phyloP scores from a whole-genome alignment of 2,329 filamentous ascomycete species.

The Alternaria solani region DNA sequence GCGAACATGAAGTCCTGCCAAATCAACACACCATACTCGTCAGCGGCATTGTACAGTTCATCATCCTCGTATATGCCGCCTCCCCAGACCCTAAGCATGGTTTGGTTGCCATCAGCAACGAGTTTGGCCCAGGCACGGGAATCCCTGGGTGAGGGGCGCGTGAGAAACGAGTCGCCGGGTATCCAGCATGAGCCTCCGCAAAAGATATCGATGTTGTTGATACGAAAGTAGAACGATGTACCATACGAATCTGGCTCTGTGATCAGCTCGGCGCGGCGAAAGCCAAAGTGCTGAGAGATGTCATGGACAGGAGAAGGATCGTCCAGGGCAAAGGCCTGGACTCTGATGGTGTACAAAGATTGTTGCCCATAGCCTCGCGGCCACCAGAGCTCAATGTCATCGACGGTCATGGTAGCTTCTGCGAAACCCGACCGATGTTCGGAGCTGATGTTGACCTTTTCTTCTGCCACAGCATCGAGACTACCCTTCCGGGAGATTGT shows the following conservation, averaged over 20 bases:
- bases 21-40: conserved; percentile 78
- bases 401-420: conserved; percentile 50
- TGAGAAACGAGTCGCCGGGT: conserved; percentile 79
- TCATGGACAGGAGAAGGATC: conserved; percentile 1
- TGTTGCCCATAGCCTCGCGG: conserved; percentile 79
- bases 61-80: conserved; percentile 81
- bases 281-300: conserved; percentile 53
- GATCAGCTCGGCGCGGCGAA: conserved; percentile 65
- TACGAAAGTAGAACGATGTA: conserved; percentile 78
- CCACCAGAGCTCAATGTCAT: conserved; percentile 75
- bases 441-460: background rate
- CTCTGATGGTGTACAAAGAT: conserved; percentile 69
- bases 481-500: background rate
- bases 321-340: background rate
- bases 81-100: conserved; percentile 84
- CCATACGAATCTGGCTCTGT: conserved; percentile 64
- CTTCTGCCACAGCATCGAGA: background rate
- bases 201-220: conserved; percentile 79
- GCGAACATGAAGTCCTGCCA: conserved; percentile 91
- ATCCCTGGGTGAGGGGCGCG: conserved; percentile 68
- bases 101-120: conserved; percentile 77
- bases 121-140: conserved; percentile 80
- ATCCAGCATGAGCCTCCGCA: conserved; percentile 89
- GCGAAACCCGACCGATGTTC: conserved; percentile 41
- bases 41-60: conserved; percentile 76